Conservation (phyloP, 257 asterid genomes). For the Solanum sparsipilum region DNA sequence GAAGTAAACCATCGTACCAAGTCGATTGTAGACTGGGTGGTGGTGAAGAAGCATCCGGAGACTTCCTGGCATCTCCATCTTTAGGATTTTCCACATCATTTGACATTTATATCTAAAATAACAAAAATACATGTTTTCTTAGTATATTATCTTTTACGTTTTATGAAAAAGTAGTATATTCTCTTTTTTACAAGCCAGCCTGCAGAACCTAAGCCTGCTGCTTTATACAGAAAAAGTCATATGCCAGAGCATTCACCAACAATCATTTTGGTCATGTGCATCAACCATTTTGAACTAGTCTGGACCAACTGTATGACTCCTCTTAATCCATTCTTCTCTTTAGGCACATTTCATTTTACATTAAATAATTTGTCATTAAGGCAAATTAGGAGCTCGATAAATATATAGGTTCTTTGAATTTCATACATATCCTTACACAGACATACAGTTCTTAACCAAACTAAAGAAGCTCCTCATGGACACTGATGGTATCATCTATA, state of each 20-base stretch:
- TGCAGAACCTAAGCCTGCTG: neutral
- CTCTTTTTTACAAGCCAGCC: neutral
- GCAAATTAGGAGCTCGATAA: neutral
- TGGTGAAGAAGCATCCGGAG: conserved; percentile 15
- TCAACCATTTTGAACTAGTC: neutral
- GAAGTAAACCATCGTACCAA: conserved; percentile 46
- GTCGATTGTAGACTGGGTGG: conserved; percentile 21
- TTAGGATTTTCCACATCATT: conserved; percentile 63
- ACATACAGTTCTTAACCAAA: neutral
- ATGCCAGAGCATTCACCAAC: neutral
- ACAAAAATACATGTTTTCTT: neutral
- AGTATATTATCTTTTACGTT: neutral
- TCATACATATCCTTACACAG: neutral
- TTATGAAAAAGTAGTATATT: neutral
- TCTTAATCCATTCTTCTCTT: neutral
- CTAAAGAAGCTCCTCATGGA: neutral
- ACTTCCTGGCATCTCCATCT: conserved; percentile 17
- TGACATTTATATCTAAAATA: conserved; percentile 47
- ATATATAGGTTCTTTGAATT: neutral
- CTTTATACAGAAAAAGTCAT: neutral
- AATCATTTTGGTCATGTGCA: neutral
- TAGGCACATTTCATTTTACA: neutral
- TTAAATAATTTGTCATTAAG: neutral
- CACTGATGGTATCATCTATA: neutral
- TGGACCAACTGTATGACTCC: neutral